phyloP scores from a whole-genome alignment of 768 basidiomycete genomes.

The Lactarius sanguifluus region DNA sequence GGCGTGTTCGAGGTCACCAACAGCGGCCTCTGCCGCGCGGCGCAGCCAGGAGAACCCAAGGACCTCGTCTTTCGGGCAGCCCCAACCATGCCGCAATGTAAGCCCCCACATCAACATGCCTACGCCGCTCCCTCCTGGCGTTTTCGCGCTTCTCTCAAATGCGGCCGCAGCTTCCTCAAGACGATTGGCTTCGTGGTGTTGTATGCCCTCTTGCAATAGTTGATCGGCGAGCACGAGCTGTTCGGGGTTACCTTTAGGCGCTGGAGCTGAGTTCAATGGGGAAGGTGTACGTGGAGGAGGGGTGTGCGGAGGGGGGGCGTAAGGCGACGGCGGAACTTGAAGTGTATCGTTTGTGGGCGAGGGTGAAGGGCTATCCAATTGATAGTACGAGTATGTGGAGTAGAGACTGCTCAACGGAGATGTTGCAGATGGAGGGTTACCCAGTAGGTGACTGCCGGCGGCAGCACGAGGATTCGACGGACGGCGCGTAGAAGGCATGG shows the following conservation, averaged over 20 bases:
- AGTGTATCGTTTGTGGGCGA: conserved; percentile 21
- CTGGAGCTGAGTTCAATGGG: conserved; percentile 5
- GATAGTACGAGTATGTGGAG: conserved; percentile 37
- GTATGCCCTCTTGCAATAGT: conserved; percentile 73
- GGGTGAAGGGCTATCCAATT: conserved; percentile 29
- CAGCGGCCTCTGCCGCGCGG: conserved; percentile 77
- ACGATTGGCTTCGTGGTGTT: conserved; percentile 72
- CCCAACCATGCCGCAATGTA: conserved; percentile 86
- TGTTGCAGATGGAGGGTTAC: conserved; percentile 22
- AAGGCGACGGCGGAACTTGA: conserved; percentile 28
- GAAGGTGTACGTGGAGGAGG: conserved; percentile 12
- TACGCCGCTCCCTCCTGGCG: conserved; percentile 76
- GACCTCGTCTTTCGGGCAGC: conserved; percentile 75
- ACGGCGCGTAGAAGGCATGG: conserved; percentile 5
- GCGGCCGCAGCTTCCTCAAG: conserved; percentile 65
- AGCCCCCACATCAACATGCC: conserved; percentile 95
- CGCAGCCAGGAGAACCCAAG: conserved; percentile 80
- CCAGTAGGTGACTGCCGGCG: conserved; percentile 22
- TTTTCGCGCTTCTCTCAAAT: conserved; percentile 75
- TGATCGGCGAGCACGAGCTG: conserved; percentile 53
- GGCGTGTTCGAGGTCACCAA: conserved; percentile 69
- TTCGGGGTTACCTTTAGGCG: conserved; percentile 23
- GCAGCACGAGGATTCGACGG: conserved; percentile 16
- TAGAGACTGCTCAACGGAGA: conserved; percentile 32
- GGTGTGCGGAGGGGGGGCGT: conserved; percentile 13